Evolutionary conservation across 371 early-diverging fungal species (phyloP).

Genomic region (Mucor lusitanicus): DNA sequence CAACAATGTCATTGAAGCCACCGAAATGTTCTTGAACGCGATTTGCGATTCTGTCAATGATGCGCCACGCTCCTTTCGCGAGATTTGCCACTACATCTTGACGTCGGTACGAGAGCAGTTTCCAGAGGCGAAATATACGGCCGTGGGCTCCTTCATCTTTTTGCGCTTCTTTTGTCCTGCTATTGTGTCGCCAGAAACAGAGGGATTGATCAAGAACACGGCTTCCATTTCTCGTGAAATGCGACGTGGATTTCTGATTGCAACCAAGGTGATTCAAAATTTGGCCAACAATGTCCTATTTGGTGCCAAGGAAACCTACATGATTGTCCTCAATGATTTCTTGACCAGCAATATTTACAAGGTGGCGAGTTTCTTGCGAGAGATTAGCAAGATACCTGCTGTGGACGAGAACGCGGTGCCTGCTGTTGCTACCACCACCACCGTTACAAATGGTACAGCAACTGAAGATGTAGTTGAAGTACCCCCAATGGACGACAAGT

Average conservation of each 20-base stretch:
- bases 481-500: constrained; percentile 48
- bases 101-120: constrained; percentile 75
- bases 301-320: constrained; percentile 88
- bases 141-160: constrained; percentile 93
- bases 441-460: constrained; percentile 11
- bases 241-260: constrained; percentile 82
- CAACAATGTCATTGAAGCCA: constrained; percentile 73
- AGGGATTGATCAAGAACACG: constrained; percentile 42
- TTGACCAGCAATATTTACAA: constrained; percentile 68
- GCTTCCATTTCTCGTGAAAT: constrained; percentile 33
- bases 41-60: constrained; percentile 69
- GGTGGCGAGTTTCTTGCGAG: constrained; percentile 57
- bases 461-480: constrained; percentile 5
- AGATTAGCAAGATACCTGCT: constrained; percentile 41
- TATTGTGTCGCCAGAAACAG: constrained; percentile 83
- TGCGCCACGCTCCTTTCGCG: constrained; percentile 73
- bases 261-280: constrained; percentile 94
- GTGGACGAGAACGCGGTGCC: neutral
- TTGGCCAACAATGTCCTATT: constrained; percentile 92
- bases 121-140: constrained; percentile 79
- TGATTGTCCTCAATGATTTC: constrained; percentile 84
- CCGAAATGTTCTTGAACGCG: constrained; percentile 75
- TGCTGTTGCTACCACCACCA: neutral
- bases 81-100: constrained; percentile 75
- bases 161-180: constrained; percentile 94